Evolutionary conservation across 345 rosid species (phyloP).

Genomic region (Aegle marmelos): DNA sequence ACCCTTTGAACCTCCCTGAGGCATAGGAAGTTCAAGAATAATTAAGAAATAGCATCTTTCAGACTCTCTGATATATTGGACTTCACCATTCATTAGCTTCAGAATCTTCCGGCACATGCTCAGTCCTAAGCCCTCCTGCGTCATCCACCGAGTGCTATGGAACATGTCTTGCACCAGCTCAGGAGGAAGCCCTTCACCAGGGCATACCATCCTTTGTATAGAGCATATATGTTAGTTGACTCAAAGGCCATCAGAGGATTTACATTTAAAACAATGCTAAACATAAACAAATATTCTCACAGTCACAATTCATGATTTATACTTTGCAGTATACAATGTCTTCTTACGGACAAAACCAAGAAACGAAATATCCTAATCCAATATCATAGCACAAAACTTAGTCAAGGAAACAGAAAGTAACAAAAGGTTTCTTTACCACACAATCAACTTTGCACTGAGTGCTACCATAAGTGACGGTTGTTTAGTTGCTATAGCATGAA

Average conservation of each 20-base stretch:
- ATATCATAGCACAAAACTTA: background rate
- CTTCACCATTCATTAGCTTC: constrained; percentile 87
- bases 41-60: constrained; percentile 77
- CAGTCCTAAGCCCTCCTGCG: constrained; percentile 87
- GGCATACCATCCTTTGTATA: constrained; percentile 75
- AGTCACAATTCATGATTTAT: background rate
- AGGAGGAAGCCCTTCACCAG: constrained; percentile 91
- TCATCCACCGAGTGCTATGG: constrained; percentile 70
- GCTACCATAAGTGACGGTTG: background rate
- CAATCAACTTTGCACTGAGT: background rate
- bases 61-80: constrained; percentile 81
- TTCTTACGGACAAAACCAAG: background rate
- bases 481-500: background rate
- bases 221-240: background rate
- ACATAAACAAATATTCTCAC: background rate
- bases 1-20: constrained; percentile 31
- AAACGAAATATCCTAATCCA: background rate
- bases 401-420: background rate
- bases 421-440: background rate
- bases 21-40: constrained; percentile 63
- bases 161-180: constrained; percentile 96
- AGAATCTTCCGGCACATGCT: constrained; percentile 90
- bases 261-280: background rate
- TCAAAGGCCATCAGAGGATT: background rate
- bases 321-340: background rate